Percentiles rank a stretch among this genome's conserved stretches.
Conservation (phyloP, 106 monocot species). For the Phalaenopsis equestris region DNA sequence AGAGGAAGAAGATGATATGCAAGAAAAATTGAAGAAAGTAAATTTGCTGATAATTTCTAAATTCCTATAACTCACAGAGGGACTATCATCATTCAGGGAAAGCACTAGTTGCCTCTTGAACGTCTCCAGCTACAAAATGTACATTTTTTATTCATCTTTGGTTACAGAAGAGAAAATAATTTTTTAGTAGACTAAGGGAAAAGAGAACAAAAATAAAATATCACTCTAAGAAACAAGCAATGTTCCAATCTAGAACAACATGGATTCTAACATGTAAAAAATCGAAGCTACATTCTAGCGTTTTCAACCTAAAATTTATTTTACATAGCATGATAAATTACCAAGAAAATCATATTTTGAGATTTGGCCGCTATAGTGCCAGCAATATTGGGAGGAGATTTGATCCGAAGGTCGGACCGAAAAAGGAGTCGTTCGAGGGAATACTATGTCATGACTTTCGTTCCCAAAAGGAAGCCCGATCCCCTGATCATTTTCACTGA, state of each 20-base stretch:
- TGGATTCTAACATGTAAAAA: not conserved
- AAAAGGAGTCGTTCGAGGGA: too few relatives aligned
- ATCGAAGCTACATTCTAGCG: not conserved
- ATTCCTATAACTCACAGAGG: slow-evolving; percentile 40
- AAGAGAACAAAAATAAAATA: not conserved
- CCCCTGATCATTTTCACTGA: too few relatives aligned
- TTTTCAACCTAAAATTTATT: not conserved
- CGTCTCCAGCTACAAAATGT: slow-evolving; percentile 50
- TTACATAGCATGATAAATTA: too few relatives aligned
- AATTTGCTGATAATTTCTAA: not conserved
- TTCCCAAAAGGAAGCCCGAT: too few relatives aligned
- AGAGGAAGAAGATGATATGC: too few relatives aligned
- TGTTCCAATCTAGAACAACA: not conserved
- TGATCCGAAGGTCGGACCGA: too few relatives aligned
- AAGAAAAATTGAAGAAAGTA: not conserved
- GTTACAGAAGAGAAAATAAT: not conserved
- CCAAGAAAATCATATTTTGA: too few relatives aligned
- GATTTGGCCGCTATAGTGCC: too few relatives aligned
- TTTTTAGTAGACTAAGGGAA: not conserved
- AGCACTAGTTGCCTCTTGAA: slow-evolving; percentile 88
- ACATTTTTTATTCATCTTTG: not conserved
- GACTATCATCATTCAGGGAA: slow-evolving; percentile 69
- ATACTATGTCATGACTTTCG: too few relatives aligned
- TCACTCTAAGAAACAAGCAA: not conserved
- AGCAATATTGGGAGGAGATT: too few relatives aligned